phyloP scores from a whole-genome alignment of 2,329 filamentous ascomycete genomes.

The Fusarium haematococcum region DNA sequence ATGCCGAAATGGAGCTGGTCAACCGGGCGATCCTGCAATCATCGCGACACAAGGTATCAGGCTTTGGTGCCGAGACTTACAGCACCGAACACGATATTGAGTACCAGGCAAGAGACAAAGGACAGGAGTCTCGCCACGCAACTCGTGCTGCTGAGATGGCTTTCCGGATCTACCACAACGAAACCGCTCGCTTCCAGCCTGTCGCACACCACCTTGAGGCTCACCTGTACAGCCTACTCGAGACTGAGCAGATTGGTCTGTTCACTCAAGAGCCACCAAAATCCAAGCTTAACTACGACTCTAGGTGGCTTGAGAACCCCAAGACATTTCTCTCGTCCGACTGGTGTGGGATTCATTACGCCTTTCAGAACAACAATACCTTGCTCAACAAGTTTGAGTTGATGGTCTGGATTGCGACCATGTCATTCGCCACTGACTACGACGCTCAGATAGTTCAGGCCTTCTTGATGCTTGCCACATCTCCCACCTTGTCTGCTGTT shows the following conservation, averaged over 20 bases:
- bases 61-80: conserved; percentile 38
- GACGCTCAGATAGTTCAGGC: conserved; percentile 23
- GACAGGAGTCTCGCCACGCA: neutral
- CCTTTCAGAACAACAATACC: conserved; percentile 8
- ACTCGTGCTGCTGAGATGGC: conserved; percentile 1
- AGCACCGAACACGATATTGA: conserved; percentile 7
- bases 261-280: neutral
- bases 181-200: neutral
- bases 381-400: conserved; percentile 34
- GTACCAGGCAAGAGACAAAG: conserved; percentile 23
- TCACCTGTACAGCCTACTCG: neutral
- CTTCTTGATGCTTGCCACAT: conserved; percentile 19
- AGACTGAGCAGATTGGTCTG: neutral
- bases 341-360: conserved; percentile 34
- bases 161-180: neutral
- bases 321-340: neutral
- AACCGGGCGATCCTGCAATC: conserved; percentile 27
- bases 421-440: conserved; percentile 21
- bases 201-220: neutral
- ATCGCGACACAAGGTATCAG: conserved; percentile 18
- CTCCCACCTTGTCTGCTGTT: neutral
- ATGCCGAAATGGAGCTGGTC: conserved; percentile 5
- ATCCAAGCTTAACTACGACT: conserved; percentile 25
- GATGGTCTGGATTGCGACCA: conserved; percentile 30
- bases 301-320: conserved; percentile 21